Percentiles rank a stretch among this genome's conserved stretches.
Conservation (phyloP, 1,284 basidiomycete species). For the Boletus albobrunnescens region DNA sequence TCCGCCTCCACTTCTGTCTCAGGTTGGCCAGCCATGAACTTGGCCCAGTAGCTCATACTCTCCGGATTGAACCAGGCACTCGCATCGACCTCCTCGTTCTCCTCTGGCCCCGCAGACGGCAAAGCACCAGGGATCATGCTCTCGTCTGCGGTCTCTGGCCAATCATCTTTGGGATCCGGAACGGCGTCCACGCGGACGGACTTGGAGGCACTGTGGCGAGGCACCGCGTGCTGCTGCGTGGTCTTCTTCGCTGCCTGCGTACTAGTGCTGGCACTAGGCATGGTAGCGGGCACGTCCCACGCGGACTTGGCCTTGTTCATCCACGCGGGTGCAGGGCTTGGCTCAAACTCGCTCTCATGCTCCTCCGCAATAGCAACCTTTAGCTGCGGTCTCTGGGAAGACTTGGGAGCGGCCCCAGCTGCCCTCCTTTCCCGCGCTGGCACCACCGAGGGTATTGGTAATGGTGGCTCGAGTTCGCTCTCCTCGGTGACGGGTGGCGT, state of each 20-base stretch:
- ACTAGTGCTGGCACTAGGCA: not conserved
- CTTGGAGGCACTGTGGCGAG: conserved; percentile 12
- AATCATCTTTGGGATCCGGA: conserved; percentile 14
- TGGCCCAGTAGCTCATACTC: conserved; percentile 27
- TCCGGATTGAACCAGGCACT: conserved; percentile 27
- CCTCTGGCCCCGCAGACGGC: conserved; percentile 1
- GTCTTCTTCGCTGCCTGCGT: conserved; percentile 16
- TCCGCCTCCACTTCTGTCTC: conserved; percentile 9
- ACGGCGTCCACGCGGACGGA: conserved; percentile 13
- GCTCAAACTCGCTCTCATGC: conserved; percentile 16
- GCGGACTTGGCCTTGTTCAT: conserved; percentile 20
- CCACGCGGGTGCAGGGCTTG: conserved; percentile 1
- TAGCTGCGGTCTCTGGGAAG: conserved; percentile 14
- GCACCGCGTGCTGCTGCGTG: conserved; percentile 6
- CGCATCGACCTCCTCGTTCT: conserved; percentile 21
- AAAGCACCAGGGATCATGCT: conserved; percentile 11
- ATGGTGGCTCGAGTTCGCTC: conserved; percentile 9
- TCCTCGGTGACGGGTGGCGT: conserved; percentile 9
- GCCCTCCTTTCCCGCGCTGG: conserved; percentile 18
- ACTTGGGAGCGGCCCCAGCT: conserved; percentile 4
- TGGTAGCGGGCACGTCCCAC: conserved; percentile 14
- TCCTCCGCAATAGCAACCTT: conserved; percentile 20
- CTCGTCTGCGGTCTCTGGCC: not conserved
- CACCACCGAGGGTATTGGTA: conserved; percentile 4
- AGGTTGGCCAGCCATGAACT: conserved; percentile 20